phyloP scores from a whole-genome alignment of 2,329 filamentous ascomycete genomes.

The Emergomyces pasteurianus region DNA sequence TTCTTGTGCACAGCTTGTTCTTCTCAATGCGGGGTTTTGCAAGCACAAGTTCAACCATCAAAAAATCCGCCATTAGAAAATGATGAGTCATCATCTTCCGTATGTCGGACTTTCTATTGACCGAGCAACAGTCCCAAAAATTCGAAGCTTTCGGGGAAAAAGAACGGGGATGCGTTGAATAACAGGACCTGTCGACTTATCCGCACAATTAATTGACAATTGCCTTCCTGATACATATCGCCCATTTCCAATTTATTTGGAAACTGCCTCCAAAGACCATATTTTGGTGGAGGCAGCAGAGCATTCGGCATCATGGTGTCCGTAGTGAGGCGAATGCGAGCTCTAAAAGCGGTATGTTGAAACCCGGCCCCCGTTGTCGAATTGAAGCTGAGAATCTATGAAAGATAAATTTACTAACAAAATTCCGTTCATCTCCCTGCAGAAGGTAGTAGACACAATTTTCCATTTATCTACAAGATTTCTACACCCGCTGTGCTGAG shows the following conservation, averaged over 20 bases:
- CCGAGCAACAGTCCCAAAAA: not conserved
- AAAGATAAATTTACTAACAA: not conserved
- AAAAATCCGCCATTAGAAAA: not conserved
- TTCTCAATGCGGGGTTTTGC: not conserved
- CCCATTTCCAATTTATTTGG: not conserved
- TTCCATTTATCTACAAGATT: not conserved
- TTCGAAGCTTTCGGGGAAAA: not conserved
- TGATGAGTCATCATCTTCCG: not conserved
- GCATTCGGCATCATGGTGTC: conserved; percentile 32
- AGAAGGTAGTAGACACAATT: conserved; percentile 23
- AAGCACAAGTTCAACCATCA: not conserved
- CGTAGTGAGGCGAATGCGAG: conserved; percentile 55
- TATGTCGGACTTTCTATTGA: not conserved
- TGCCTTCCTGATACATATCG: not conserved
- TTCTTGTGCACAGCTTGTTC: not conserved
- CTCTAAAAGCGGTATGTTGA: conserved; percentile 55
- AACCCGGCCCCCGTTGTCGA: not conserved
- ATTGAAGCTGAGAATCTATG: conserved; percentile 4
- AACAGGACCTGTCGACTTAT: not conserved
- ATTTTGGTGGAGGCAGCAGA: conserved; percentile 7
- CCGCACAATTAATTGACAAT: not conserved
- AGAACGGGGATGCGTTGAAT: not conserved
- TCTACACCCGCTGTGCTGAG: not conserved
- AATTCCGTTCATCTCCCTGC: conserved; percentile 8
- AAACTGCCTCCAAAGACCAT: conserved; percentile 8